phyloP scores from a whole-genome alignment of 1,284 basidiomycete genomes.

The Ganoderma boninense region DNA sequence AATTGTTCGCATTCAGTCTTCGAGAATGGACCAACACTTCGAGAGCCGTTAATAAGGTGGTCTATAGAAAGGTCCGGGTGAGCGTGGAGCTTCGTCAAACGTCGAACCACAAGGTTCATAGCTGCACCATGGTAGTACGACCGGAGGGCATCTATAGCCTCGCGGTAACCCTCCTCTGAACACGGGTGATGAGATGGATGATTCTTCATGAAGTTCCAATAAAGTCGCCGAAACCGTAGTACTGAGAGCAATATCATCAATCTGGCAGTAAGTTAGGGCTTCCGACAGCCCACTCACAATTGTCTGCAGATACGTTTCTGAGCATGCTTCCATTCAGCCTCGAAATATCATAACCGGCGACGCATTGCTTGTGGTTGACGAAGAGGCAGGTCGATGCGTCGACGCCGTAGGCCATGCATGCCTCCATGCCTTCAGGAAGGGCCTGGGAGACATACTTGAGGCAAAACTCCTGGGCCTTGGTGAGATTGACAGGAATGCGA shows the following conservation, averaged over 20 bases:
- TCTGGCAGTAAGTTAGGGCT: not conserved
- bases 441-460: slow-evolving; percentile 38
- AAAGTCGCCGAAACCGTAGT: slow-evolving; percentile 53
- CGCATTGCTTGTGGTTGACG: slow-evolving; percentile 33
- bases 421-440: slow-evolving; percentile 50
- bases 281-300: slow-evolving; percentile 3
- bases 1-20: slow-evolving; percentile 61
- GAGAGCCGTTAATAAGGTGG: slow-evolving; percentile 52
- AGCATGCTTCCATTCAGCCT: slow-evolving; percentile 6
- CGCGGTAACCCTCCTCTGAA: slow-evolving; percentile 49
- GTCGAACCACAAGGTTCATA: not conserved
- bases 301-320: slow-evolving; percentile 11
- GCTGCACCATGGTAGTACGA: slow-evolving; percentile 55
- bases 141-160: slow-evolving; percentile 57
- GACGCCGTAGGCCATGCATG: slow-evolving; percentile 34
- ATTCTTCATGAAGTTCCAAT: slow-evolving; percentile 59
- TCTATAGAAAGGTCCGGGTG: slow-evolving; percentile 35
- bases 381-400: slow-evolving; percentile 30
- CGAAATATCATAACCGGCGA: slow-evolving; percentile 25
- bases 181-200: slow-evolving; percentile 55
- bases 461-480: slow-evolving; percentile 40
- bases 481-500: slow-evolving; percentile 44
- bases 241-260: slow-evolving; percentile 40
- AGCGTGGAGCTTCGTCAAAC: not conserved
- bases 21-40: slow-evolving; percentile 57